phyloP scores from a whole-genome alignment of 129 eudicot genomes.

The Artemisia argyi region DNA sequence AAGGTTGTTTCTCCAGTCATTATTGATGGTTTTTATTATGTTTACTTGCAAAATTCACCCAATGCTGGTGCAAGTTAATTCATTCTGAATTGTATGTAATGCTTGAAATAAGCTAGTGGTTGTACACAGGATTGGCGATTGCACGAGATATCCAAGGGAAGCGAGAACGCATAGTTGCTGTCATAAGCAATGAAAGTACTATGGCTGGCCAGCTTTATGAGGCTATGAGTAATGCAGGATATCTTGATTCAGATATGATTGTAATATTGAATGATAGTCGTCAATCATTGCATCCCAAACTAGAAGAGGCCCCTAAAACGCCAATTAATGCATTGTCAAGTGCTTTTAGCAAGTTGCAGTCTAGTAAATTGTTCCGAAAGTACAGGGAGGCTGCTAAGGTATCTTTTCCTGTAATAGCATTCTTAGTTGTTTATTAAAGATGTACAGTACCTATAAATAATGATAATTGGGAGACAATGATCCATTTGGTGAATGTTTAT shows the following conservation, averaged over 20 bases:
- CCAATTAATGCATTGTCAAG: conserved; percentile 73
- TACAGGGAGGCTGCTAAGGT: conserved; percentile 87
- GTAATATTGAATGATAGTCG: conserved; percentile 87
- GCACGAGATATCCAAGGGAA: conserved; percentile 90
- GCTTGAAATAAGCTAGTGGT: conserved; percentile 18
- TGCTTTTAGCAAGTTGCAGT: conserved; percentile 77
- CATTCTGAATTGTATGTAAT: conserved; percentile 2
- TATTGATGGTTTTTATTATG: no score
- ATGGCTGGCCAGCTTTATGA: conserved; percentile 91
- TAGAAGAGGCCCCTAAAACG: conserved; percentile 58
- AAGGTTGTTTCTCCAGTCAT: no score
- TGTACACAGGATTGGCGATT: conserved; percentile 74
- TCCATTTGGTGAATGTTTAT: conserved; percentile 1
- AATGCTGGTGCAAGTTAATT: conserved; percentile 12
- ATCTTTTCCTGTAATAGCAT: conserved; percentile 5
- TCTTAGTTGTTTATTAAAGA: neutral
- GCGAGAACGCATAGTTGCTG: conserved; percentile 75
- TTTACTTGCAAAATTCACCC: no score
- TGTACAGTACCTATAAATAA: neutral
- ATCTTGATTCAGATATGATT: conserved; percentile 82
- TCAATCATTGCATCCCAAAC: conserved; percentile 68
- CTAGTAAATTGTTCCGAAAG: conserved; percentile 74
- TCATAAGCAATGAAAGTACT: conserved; percentile 75
- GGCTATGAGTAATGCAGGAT: conserved; percentile 98
- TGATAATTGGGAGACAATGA: neutral